Evolutionary conservation across 2,329 filamentous ascomycete species (phyloP).

Genomic region (Fusarium sp.): DNA sequence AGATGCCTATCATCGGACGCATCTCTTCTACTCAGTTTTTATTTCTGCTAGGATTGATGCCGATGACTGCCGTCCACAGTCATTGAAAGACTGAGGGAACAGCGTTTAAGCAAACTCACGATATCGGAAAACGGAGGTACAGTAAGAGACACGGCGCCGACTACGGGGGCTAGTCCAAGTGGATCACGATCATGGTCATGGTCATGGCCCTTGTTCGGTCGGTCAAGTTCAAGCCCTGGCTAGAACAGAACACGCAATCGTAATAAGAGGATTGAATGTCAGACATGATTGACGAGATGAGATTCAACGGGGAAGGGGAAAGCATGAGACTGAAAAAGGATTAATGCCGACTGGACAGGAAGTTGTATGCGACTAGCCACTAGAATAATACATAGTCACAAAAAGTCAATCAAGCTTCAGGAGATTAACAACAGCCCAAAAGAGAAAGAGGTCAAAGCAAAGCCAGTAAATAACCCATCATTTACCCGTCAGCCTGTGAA

Average conservation of each 20-base stretch:
- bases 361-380: neutral
- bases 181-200: slow-evolving; percentile 17
- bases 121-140: slow-evolving; percentile 35
- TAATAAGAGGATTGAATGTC: slow-evolving; percentile 17
- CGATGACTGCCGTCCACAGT: slow-evolving; percentile 32
- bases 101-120: slow-evolving; percentile 9
- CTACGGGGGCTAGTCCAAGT: slow-evolving; percentile 32
- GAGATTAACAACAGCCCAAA: slow-evolving; percentile 17
- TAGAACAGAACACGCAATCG: slow-evolving; percentile 16
- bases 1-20: slow-evolving; percentile 7
- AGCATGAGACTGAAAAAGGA: slow-evolving; percentile 8
- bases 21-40: neutral
- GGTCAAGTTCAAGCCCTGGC: slow-evolving; percentile 15
- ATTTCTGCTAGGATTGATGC: slow-evolving; percentile 14
- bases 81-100: slow-evolving; percentile 15
- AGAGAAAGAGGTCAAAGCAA: slow-evolving; percentile 20
- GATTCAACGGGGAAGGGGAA: slow-evolving; percentile 15
- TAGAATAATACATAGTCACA: neutral
- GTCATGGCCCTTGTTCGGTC: slow-evolving; percentile 11
- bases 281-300: slow-evolving; percentile 34
- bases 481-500: neutral
- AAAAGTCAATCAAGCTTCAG: slow-evolving; percentile 5
- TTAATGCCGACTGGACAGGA: slow-evolving; percentile 21
- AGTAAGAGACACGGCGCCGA: slow-evolving; percentile 30
- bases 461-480: neutral